These are phyloP conservation scores for Abrus pulchellus DNA, from an alignment of 306 rosid species.

Conservation along the genomic window DNA sequence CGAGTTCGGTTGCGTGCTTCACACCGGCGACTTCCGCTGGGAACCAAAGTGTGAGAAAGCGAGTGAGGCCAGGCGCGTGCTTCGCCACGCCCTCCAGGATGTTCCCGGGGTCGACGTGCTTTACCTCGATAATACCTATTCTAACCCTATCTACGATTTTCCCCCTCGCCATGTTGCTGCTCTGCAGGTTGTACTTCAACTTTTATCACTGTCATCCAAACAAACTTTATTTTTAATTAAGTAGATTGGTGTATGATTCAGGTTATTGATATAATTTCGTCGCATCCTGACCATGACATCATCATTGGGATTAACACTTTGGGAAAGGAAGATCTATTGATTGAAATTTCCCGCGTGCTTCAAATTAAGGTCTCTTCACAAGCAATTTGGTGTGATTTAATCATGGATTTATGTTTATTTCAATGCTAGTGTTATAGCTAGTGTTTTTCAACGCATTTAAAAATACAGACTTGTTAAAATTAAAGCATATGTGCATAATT, in stretches of 20 bases:
- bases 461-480: not conserved
- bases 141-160: constrained; percentile 72
- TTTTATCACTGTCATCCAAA: too few relatives aligned
- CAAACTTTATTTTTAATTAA: not conserved
- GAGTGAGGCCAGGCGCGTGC: constrained; percentile 51
- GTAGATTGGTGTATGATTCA: constrained; percentile 47
- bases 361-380: constrained; percentile 64
- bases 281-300: constrained; percentile 78
- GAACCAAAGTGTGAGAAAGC: constrained; percentile 61
- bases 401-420: too few relatives aligned
- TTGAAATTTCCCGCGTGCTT: constrained; percentile 64
- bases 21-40: constrained; percentile 84
- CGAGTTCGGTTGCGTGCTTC: constrained; percentile 70
- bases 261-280: constrained; percentile 66
- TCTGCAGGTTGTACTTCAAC: constrained; percentile 56
- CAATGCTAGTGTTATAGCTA: too few relatives aligned
- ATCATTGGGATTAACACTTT: constrained; percentile 72
- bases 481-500: constrained; percentile 2
- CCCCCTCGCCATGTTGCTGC: constrained; percentile 66
- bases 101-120: constrained; percentile 55
- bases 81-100: constrained; percentile 55
- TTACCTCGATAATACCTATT: constrained; percentile 78
- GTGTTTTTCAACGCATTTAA: not conserved
- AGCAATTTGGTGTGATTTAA: too few relatives aligned
- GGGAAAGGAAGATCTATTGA: constrained; percentile 82